Conservation (phyloP, 495 filamentous ascomycete species). For the Articulospora tetracladia region DNA sequence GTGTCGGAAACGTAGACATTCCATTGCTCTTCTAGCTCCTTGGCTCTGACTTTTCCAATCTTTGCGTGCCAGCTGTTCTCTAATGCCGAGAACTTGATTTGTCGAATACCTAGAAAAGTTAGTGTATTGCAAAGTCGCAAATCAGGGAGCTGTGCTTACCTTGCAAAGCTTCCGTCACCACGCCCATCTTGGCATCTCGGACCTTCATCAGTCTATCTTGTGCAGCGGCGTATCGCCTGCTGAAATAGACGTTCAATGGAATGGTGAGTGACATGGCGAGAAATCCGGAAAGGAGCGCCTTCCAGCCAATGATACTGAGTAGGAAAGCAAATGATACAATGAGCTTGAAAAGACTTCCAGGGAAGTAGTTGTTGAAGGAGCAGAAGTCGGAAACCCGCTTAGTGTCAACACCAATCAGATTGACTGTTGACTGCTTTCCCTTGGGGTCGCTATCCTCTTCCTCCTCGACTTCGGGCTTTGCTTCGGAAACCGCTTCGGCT, state of each 20-base stretch:
- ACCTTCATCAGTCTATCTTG: constrained; percentile 76
- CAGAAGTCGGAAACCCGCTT: constrained; percentile 70
- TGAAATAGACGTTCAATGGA: constrained; percentile 66
- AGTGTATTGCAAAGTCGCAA: background rate
- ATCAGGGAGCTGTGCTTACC: background rate
- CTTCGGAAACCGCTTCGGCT: constrained; percentile 7
- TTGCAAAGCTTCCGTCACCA: constrained; percentile 70
- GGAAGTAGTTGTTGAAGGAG: constrained; percentile 61
- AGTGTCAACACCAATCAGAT: constrained; percentile 74
- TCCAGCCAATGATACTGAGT: constrained; percentile 68
- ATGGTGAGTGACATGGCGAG: constrained; percentile 56
- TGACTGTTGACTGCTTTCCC: constrained; percentile 72
- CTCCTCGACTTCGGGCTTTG: constrained; percentile 33
- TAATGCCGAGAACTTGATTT: constrained; percentile 86
- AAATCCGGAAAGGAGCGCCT: constrained; percentile 64
- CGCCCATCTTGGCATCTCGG: constrained; percentile 71
- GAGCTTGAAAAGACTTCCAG: constrained; percentile 55
- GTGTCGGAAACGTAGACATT: constrained; percentile 46
- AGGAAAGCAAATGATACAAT: constrained; percentile 64
- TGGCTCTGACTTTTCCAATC: constrained; percentile 59
- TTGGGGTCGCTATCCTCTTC: constrained; percentile 56
- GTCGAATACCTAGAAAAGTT: constrained; percentile 52
- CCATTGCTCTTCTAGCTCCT: constrained; percentile 65
- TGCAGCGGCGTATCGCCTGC: constrained; percentile 60
- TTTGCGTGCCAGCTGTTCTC: constrained; percentile 76